These are phyloP conservation scores for Pyrenopolyporus hunteri DNA, from an alignment of 495 filamentous ascomycete genomes.

Conservation along the genomic window DNA sequence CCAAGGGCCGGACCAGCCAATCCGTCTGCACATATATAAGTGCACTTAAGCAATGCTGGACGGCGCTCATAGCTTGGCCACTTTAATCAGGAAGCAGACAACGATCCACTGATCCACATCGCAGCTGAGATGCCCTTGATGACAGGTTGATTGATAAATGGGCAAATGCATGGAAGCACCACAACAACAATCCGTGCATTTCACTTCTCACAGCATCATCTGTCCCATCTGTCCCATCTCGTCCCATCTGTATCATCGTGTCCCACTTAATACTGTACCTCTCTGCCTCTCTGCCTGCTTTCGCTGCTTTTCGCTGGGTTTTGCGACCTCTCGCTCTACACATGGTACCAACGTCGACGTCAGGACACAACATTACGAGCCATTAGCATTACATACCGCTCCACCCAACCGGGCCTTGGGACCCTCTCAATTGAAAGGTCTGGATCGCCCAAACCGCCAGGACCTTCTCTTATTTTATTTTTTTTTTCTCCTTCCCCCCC, in stretches of 20 bases:
- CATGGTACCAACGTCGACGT: constrained; percentile 23
- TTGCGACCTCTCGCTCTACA: constrained; percentile 3
- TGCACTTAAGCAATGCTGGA: too few species aligned
- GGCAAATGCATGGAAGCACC: constrained; percentile 17
- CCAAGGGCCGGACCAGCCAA: constrained; percentile 31
- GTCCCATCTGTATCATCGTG: too few species aligned
- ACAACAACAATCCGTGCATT: constrained; percentile 10
- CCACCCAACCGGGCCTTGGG: constrained; percentile 33
- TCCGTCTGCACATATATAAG: constrained; percentile 25
- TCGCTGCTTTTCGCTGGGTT: not conserved
- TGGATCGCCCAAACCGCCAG: constrained; percentile 35
- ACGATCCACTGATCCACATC: constrained; percentile 37
- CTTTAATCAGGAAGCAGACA: constrained; percentile 28
- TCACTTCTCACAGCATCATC: constrained; percentile 33
- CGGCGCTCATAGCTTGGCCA: constrained; percentile 31
- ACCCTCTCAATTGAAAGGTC: constrained; percentile 33
- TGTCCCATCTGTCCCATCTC: too few species aligned
- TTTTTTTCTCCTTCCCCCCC: constrained; percentile 4
- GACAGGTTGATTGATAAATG: constrained; percentile 38
- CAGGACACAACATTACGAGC: constrained; percentile 35
- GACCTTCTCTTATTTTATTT: constrained; percentile 26
- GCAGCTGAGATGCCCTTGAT: constrained; percentile 35
- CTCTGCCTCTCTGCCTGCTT: not conserved
- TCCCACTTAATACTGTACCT: constrained; percentile 30
- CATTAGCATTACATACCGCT: constrained; percentile 33